A percentile compares a stretch with the other conserved stretches of the same genome.
phyloP scores from a whole-genome alignment of 208 protist genomes.

The Tritrichomonas musculus region DNA sequence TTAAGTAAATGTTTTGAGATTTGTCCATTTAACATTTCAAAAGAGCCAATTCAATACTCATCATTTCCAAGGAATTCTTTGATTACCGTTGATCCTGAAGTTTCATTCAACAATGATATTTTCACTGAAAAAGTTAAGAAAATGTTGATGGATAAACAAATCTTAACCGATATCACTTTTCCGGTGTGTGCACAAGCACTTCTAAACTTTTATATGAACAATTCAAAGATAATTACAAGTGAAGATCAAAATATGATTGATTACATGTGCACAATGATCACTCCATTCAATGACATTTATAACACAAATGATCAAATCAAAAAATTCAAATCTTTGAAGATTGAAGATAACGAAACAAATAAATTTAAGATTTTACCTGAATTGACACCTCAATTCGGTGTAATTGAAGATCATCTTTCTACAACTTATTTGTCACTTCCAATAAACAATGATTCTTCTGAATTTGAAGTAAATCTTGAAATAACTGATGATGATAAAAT shows the following conservation, averaged over 20 bases:
- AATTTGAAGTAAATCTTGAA: not conserved
- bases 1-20: too few species aligned
- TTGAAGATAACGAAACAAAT: too few species aligned
- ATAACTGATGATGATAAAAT: not conserved
- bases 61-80: too few species aligned
- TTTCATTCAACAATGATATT: too few species aligned
- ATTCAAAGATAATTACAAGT: not conserved
- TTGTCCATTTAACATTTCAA: too few species aligned
- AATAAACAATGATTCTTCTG: not conserved
- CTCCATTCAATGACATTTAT: not conserved
- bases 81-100: too few species aligned
- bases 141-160: too few species aligned
- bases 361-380: not conserved
- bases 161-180: too few species aligned
- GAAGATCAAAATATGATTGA: not conserved
- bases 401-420: not conserved
- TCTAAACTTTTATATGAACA: not conserved
- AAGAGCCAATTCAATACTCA: too few species aligned
- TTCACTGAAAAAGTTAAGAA: too few species aligned
- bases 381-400: not conserved
- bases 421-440: not conserved
- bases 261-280: not conserved
- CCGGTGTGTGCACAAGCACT: not conserved
- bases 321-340: not conserved
- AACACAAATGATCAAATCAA: not conserved